These are phyloP conservation scores for Saitozyma podzolica DNA, from an alignment of 768 basidiomycete species.

Conservation along the genomic window DNA sequence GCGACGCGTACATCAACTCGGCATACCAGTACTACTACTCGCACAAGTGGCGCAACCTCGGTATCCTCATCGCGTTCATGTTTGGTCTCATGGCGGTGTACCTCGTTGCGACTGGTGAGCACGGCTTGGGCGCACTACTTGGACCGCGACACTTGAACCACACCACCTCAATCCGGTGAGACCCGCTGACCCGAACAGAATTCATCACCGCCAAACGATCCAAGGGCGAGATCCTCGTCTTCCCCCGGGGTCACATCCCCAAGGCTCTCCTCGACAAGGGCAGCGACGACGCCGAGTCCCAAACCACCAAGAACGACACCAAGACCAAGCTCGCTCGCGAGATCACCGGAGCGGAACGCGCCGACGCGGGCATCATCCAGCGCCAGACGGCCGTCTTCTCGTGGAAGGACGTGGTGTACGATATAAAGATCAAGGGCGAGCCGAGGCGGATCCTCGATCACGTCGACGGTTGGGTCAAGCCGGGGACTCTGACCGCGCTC, in stretches of 20 bases:
- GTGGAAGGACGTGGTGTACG: constrained; percentile 53
- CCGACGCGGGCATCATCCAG: constrained; percentile 37
- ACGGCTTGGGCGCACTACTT: background rate
- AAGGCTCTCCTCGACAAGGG: constrained; percentile 23
- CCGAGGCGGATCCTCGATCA: constrained; percentile 56
- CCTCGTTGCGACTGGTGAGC: constrained; percentile 42
- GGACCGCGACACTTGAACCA: background rate
- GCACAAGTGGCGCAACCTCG: constrained; percentile 52
- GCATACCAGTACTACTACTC: constrained; percentile 36
- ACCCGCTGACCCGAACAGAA: constrained; percentile 25
- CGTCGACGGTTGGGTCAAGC: constrained; percentile 52
- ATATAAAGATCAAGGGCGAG: constrained; percentile 53
- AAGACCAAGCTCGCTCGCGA: background rate
- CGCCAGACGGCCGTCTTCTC: constrained; percentile 51
- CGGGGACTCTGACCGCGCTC: constrained; percentile 56
- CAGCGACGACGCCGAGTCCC: constrained; percentile 34
- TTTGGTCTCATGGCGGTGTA: constrained; percentile 43
- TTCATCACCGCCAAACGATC: constrained; percentile 50
- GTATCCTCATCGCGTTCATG: constrained; percentile 38
- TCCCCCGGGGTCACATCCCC: constrained; percentile 47
- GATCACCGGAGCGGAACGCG: constrained; percentile 4
- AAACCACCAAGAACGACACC: background rate
- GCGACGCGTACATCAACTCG: constrained; percentile 38
- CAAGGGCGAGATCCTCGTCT: constrained; percentile 54
- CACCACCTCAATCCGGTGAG: background rate